Evolutionary conservation across 495 filamentous ascomycete species (phyloP), one percentile per base, ranked within the genome.

Genomic region (Clavariopsis aquatica): DNA sequence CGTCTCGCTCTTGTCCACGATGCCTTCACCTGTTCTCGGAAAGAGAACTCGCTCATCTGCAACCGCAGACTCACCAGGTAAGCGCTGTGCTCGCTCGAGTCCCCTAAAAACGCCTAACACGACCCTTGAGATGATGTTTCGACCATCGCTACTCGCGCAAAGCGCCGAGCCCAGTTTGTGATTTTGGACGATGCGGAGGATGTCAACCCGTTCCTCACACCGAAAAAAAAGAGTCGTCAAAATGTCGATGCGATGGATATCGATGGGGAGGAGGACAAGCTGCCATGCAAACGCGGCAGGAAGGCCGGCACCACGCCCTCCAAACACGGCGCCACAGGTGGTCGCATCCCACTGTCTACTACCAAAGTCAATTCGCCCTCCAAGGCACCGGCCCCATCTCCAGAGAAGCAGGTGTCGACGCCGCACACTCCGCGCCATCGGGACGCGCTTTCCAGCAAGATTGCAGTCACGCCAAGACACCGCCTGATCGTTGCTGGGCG

Each of bases 341-440:
- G 47, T 6, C 70, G 70, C 23, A 43, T 74, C 17, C 56, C 65
- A 19, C 45, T 74, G 26, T 74, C 74, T 2, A 61, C 73, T 12
- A 45, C 71, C n/a, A 75, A 75, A 54, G 62, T 66, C 47, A 73
- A 70, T 46, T 62, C 73, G 6, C 68, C 70, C 19, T 72, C 73
- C 60, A 72, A 75, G 54, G 52, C 72, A 41, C 57, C 62, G 57
- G 61, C 71, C 19, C 23, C 52, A 72, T 29, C 57, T 68, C 28
- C 69, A 72, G 45, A 53, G 51, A 49, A 65, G 69, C 10, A 73
- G 74, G 64, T 54, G 10, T 65, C 73, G 6, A 79, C 76, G 4
- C 89, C 89, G 1, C 79, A 84, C 60, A 91, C 90, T 12, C 83
- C 85, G 20, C 79, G 89, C 65, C 87, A 85, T 68, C 80, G 84